Percentiles rank a stretch among this genome's conserved stretches.
Conservation (phyloP, 2,329 filamentous ascomycete genomes). For the Didymella pomorum region DNA sequence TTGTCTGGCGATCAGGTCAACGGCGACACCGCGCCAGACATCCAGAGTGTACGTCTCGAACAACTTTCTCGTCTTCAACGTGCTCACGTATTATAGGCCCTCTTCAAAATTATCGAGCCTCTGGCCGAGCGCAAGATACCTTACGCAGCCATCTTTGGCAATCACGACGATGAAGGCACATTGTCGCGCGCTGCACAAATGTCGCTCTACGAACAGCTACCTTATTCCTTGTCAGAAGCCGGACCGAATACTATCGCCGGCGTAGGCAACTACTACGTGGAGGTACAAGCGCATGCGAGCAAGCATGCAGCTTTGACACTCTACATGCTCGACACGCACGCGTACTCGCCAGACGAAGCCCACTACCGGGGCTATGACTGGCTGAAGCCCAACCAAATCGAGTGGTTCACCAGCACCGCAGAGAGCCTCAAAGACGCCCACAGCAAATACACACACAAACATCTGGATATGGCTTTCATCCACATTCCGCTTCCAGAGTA, state of each 20-base stretch:
- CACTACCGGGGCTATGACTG: slow-evolving; percentile 95
- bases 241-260: slow-evolving; percentile 87
- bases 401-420: slow-evolving; percentile 88
- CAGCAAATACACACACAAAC: slow-evolving; percentile 84
- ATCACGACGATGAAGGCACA: slow-evolving; percentile 93
- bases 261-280: slow-evolving; percentile 93
- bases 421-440: slow-evolving; percentile 73
- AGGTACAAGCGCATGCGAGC: slow-evolving; percentile 83
- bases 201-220: slow-evolving; percentile 83
- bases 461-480: slow-evolving; percentile 96
- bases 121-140: slow-evolving; percentile 89
- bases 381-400: slow-evolving; percentile 92
- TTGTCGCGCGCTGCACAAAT: slow-evolving; percentile 81
- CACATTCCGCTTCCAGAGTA: slow-evolving; percentile 97
- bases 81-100: slow-evolving; percentile 63
- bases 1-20: slow-evolving; percentile 95
- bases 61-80: background rate
- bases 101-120: slow-evolving; percentile 90
- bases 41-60: slow-evolving; percentile 73
- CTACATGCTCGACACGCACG: slow-evolving; percentile 94
- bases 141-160: slow-evolving; percentile 93
- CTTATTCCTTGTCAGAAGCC: slow-evolving; percentile 85
- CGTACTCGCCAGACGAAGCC: slow-evolving; percentile 88
- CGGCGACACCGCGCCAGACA: slow-evolving; percentile 89
- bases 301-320: slow-evolving; percentile 90